These are phyloP conservation scores for Macrophomina tecta DNA, from an alignment of 2,329 filamentous ascomycete species.

Conservation along the genomic window DNA sequence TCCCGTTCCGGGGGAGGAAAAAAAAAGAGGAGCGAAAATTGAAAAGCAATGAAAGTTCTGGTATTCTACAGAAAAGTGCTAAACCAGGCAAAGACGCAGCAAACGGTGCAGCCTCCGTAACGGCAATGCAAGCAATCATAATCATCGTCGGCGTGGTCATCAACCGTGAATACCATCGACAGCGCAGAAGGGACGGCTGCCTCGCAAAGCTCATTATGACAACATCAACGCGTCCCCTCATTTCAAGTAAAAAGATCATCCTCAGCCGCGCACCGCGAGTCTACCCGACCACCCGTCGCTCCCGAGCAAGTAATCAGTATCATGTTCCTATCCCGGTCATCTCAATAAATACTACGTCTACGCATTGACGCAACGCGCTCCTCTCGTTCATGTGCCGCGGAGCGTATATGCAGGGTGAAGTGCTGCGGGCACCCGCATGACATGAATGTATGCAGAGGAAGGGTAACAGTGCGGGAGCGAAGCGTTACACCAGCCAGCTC, in stretches of 20 bases:
- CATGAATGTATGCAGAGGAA: neutral
- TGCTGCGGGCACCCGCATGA: neutral
- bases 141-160: neutral
- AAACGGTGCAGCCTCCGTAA: too few species aligned
- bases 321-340: neutral
- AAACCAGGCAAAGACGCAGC: too few species aligned
- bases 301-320: neutral
- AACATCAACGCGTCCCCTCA: neutral
- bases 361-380: too few species aligned
- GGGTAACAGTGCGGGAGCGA: neutral
- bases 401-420: slow-evolving; percentile 9
- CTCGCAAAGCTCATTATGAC: too few species aligned
- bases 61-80: too few species aligned
- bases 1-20: too few species aligned
- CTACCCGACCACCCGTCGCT: neutral
- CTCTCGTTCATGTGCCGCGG: neutral
- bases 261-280: neutral
- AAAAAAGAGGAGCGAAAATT: too few species aligned
- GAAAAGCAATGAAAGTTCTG: too few species aligned
- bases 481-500: neutral
- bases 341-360: neutral
- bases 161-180: neutral
- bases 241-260: neutral
- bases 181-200: neutral
- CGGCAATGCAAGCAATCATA: neutral